Evolutionary conservation across 805 yeast species (phyloP).

Genomic region (Cyberlindnera maritima): DNA sequence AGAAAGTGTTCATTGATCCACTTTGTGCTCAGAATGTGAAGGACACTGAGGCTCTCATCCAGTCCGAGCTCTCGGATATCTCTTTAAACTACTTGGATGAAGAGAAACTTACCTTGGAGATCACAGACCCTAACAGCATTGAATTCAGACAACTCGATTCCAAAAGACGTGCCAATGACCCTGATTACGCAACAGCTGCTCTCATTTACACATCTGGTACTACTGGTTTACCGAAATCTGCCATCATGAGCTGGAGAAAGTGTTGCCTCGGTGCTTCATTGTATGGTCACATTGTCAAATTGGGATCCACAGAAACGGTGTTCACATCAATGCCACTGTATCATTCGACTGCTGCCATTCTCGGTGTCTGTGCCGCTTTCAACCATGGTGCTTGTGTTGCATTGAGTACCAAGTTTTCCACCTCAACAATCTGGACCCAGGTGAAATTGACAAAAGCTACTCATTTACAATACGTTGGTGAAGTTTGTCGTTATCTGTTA

Average conservation of each 20-base stretch:
- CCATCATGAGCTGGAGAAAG: constrained; percentile 88
- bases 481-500: constrained; percentile 82
- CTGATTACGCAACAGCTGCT: constrained; percentile 61
- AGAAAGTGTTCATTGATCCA: constrained; percentile 71
- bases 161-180: constrained; percentile 55
- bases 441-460: constrained; percentile 69
- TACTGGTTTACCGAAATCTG: constrained; percentile 92
- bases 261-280: constrained; percentile 69
- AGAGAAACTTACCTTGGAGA: constrained; percentile 38
- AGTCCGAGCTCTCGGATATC: constrained; percentile 35
- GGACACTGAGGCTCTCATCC: constrained; percentile 45
- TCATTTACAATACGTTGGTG: constrained; percentile 91
- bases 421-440: constrained; percentile 87
- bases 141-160: constrained; percentile 53
- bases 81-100: constrained; percentile 52
- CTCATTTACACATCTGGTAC: constrained; percentile 92
- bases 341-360: constrained; percentile 89
- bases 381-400: constrained; percentile 73
- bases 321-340: constrained; percentile 95
- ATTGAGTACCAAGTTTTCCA: constrained; percentile 77
- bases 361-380: constrained; percentile 74
- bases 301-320: constrained; percentile 52
- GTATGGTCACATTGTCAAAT: constrained; percentile 67
- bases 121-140: constrained; percentile 41
- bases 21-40: constrained; percentile 54